These are phyloP conservation scores for Zanthoxylum bungeanum DNA, from an alignment of 345 rosid genomes.

Conservation along the genomic window DNA sequence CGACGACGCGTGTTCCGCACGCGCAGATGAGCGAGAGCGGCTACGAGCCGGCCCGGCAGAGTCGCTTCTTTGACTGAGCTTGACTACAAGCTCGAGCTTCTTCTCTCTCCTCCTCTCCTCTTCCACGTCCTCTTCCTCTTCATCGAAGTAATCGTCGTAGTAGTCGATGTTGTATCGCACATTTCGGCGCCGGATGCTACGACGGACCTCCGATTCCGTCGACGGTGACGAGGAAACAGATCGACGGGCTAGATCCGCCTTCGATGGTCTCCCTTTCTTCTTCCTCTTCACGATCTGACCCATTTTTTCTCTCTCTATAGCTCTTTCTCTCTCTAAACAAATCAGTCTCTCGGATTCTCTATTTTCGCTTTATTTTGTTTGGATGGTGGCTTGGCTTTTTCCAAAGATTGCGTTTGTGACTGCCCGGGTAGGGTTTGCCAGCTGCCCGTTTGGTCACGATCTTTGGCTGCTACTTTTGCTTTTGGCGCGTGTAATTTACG, in stretches of 20 bases:
- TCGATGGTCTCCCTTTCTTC: conserved; percentile 96
- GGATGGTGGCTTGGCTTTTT: conserved; percentile 26
- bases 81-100: conserved; percentile 77
- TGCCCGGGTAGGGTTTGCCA: conserved; percentile 33
- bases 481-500: background rate
- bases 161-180: conserved; percentile 73
- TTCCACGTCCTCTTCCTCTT: conserved; percentile 48
- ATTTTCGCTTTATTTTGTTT: conserved; percentile 20
- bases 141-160: conserved; percentile 73
- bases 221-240: conserved; percentile 27
- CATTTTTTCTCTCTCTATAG: conserved; percentile 55
- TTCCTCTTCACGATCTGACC: conserved; percentile 89
- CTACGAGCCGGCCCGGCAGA: conserved; percentile 31
- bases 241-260: conserved; percentile 80
- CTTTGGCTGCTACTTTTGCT: conserved; percentile 16
- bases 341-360: too few relatives aligned
- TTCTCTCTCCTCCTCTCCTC: conserved; percentile 67
- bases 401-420: too few relatives aligned
- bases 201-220: conserved; percentile 42
- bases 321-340: conserved; percentile 26
- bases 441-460: conserved; percentile 19
- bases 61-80: conserved; percentile 49
- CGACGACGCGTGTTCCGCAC: conserved; percentile 27
- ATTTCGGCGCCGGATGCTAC: conserved; percentile 76
- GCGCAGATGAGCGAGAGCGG: conserved; percentile 17